A percentile compares a stretch with the other conserved stretches of the same genome.
Conservation (phyloP, 495 filamentous ascomycete species). For the Talaromyces trachyspermus region DNA sequence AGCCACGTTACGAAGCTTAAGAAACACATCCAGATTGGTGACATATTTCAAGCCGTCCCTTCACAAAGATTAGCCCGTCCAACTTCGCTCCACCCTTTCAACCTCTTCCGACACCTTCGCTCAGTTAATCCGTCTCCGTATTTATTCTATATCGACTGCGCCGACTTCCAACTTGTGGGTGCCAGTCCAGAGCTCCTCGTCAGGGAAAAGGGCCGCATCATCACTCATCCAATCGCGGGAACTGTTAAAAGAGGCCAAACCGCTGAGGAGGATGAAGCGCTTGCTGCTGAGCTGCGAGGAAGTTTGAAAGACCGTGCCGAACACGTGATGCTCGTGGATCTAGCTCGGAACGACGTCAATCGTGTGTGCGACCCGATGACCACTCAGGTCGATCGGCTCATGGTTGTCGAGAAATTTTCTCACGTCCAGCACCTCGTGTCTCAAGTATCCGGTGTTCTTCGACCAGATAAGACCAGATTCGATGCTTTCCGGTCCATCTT, state of each 20-base stretch:
- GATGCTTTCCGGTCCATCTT: conserved; percentile 96
- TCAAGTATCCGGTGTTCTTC: conserved; percentile 82
- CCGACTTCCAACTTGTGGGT: conserved; percentile 88
- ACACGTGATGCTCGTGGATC: conserved; percentile 98
- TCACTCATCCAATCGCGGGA: conserved; percentile 95
- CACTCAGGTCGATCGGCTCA: conserved; percentile 82
- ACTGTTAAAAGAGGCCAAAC: conserved; percentile 83
- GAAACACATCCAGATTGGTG: conserved; percentile 77
- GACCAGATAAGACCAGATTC: conserved; percentile 79
- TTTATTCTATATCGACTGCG: conserved; percentile 90
- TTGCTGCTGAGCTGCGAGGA: conserved; percentile 69
- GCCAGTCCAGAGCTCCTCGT: conserved; percentile 90
- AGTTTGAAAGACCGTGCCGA: conserved; percentile 93
- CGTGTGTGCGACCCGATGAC: conserved; percentile 87
- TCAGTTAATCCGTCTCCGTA: conserved; percentile 95
- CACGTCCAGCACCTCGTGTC: conserved; percentile 97
- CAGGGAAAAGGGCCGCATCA: conserved; percentile 77
- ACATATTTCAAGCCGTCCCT: conserved; percentile 96
- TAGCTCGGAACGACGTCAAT: conserved; percentile 94
- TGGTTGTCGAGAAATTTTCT: conserved; percentile 92
- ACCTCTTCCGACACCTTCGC: conserved; percentile 93
- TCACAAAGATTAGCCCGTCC: conserved; percentile 87
- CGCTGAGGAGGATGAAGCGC: conserved; percentile 66
- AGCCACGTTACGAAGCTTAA: conserved; percentile 73
- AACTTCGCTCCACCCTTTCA: conserved; percentile 89